Conservation (phyloP, 2,329 filamentous ascomycete species). For the Ophiostoma novo-ulmi region DNA sequence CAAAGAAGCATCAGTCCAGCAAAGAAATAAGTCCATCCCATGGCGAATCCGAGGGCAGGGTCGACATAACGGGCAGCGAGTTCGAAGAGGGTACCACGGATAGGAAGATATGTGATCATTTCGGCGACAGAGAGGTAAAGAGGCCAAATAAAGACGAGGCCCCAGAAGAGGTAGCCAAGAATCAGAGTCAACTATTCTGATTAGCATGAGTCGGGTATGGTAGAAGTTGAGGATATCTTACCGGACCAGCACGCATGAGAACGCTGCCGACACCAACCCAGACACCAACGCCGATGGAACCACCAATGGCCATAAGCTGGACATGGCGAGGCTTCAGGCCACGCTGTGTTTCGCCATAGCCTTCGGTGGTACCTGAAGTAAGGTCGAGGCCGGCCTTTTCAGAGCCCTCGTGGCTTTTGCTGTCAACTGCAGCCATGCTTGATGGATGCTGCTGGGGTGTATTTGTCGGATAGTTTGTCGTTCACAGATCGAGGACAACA, state of each 20-base stretch:
- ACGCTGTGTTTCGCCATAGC: constrained; percentile 38
- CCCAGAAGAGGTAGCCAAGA: constrained; percentile 53
- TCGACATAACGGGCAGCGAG: constrained; percentile 62
- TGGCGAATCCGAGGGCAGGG: constrained; percentile 57
- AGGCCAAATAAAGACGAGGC: constrained; percentile 50
- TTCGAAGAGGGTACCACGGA: constrained; percentile 59
- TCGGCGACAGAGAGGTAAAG: constrained; percentile 63
- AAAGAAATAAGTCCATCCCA: constrained; percentile 43
- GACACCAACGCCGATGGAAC: constrained; percentile 53
- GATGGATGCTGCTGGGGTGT: neutral
- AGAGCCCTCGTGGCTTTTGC: constrained; percentile 12
- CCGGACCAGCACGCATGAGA: constrained; percentile 30
- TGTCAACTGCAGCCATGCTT: constrained; percentile 6
- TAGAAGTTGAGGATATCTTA: neutral
- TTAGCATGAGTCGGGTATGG: neutral
- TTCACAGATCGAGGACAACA: neutral
- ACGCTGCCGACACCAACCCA: constrained; percentile 59
- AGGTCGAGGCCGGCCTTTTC: constrained; percentile 12
- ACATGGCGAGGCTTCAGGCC: constrained; percentile 51
- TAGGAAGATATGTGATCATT: constrained; percentile 59
- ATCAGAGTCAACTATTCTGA: constrained; percentile 14
- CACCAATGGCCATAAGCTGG: constrained; percentile 55
- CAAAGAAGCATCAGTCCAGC: constrained; percentile 10
- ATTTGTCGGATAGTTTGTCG: neutral
- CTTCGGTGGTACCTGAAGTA: constrained; percentile 33